Base-by-base conservation (phyloP, 2,329 filamentous ascomycete species). In the Hortaea werneckii region DNA sequence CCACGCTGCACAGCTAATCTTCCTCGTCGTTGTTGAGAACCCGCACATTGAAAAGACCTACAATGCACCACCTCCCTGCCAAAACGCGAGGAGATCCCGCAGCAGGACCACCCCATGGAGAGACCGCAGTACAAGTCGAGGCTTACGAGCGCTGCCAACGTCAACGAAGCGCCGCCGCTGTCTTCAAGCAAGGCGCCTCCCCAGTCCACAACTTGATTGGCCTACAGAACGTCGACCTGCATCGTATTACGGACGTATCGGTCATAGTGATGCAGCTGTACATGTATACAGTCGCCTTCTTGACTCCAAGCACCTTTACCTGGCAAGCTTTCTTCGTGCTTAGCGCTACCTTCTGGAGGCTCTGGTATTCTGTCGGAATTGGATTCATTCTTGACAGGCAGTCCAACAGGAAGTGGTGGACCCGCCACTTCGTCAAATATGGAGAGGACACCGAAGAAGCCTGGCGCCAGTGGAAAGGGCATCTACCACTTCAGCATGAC, bases 21-120 rank as follows among this genome's bases (percentile, higher is more conserved):
- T 98, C 71, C 76, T 98, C 53, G 80, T 87, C 44, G 74, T 87
- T 50, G 87, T 98, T 53, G 92, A 98, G 70, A 95, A 94, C 60
- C 92, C 92, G 43, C 92, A 98, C 62, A 98, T 98, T 68, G 88
- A 96, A 60, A 94, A 94, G 72, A 95, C 82, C 3, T 98, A 98
- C 73, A 95, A 95, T 62, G 80, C 88, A 30, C 89, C 89, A 43
- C 78, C 85, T 38, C 86, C 88, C 35, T 50, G 12, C 42, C 45
- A 29, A 59, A 58, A 43, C 55, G 58, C 26, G 64, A 85, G 80
- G 66, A 76, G 63, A 62, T 50, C 28, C 50, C 57, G 51, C 63
- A 62, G 61, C 56, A 67, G 61, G 20, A 20, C 4, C 20, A 20
- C 20, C 20, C 2, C 20, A 20, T 20, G 20, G 61, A 60, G 51